Conservation (phyloP, 352 stramenopile species). For the Globisporangium lucens region DNA sequence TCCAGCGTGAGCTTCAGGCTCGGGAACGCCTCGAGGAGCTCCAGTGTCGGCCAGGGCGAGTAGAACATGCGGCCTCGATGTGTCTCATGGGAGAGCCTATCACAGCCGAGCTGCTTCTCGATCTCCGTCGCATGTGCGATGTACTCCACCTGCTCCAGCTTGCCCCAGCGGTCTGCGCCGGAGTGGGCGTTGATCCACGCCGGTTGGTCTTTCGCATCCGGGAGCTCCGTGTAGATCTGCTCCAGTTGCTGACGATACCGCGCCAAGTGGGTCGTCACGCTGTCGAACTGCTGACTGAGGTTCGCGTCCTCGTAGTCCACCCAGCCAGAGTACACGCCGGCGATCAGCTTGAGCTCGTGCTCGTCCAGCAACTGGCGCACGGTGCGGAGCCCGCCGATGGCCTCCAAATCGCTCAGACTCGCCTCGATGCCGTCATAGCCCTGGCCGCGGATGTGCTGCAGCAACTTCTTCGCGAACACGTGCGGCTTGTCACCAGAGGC, state of each 20-base stretch:
- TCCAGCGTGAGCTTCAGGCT: conserved; percentile 65
- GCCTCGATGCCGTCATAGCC: conserved; percentile 70
- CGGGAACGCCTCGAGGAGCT: conserved; percentile 57
- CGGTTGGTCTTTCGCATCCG: conserved; percentile 20
- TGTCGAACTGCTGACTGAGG: conserved; percentile 53
- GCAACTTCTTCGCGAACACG: conserved; percentile 31
- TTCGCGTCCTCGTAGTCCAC: conserved; percentile 61
- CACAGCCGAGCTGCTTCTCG: conserved; percentile 29
- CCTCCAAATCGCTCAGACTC: conserved; percentile 56
- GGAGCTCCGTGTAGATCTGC: conserved; percentile 28
- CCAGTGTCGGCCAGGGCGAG: conserved; percentile 64
- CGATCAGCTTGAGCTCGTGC: conserved; percentile 57
- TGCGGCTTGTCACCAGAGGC: conserved; percentile 9
- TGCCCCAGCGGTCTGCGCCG: conserved; percentile 52
- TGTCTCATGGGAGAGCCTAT: conserved; percentile 54
- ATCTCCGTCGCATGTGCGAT: conserved; percentile 46
- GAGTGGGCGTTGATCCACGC: conserved; percentile 61
- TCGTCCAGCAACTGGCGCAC: conserved; percentile 41
- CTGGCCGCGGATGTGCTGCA: conserved; percentile 39
- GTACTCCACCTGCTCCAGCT: conserved; percentile 44
- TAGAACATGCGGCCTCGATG: conserved; percentile 67
- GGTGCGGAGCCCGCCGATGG: conserved; percentile 34
- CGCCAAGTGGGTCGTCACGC: conserved; percentile 34
- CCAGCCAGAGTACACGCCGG: conserved; percentile 72
- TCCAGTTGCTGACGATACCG: conserved; percentile 38